Conservation (phyloP, 441 rosid genomes). For the Metrosideros polymorpha region DNA sequence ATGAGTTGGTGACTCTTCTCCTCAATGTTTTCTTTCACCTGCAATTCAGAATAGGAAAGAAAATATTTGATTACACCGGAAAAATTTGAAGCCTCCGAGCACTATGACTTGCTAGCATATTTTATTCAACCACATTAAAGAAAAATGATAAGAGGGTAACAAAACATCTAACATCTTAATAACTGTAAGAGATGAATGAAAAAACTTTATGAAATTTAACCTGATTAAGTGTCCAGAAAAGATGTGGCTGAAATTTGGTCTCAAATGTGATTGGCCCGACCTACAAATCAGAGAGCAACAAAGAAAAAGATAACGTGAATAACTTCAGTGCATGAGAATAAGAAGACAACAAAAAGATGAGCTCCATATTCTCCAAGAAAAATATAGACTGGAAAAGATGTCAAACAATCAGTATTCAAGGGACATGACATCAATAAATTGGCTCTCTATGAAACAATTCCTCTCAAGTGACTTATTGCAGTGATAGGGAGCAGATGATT, state of each 20-base stretch:
- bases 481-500: background rate
- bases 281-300: slow-evolving; percentile 20
- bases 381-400: background rate
- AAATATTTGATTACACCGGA: background rate
- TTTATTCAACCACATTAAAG: background rate
- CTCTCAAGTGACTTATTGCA: background rate
- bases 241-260: slow-evolving; percentile 84
- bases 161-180: background rate
- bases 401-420: background rate
- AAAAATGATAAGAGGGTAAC: background rate
- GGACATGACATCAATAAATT: background rate
- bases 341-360: background rate
- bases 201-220: slow-evolving; percentile 13
- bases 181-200: background rate
- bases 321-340: background rate
- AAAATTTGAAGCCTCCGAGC: background rate
- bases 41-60: slow-evolving; percentile 6
- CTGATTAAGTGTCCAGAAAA: slow-evolving; percentile 90
- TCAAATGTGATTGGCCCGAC: slow-evolving; percentile 71
- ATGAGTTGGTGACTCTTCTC: slow-evolving; percentile 60
- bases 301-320: slow-evolving; percentile 1
- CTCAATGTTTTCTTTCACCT: slow-evolving; percentile 72
- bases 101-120: background rate
- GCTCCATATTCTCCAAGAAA: background rate
- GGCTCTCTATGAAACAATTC: background rate